Percentiles rank a stretch among this genome's conserved stretches.
Evolutionary conservation across 2,329 filamentous ascomycete species (phyloP).

Genomic region (Alternaria rosae): DNA sequence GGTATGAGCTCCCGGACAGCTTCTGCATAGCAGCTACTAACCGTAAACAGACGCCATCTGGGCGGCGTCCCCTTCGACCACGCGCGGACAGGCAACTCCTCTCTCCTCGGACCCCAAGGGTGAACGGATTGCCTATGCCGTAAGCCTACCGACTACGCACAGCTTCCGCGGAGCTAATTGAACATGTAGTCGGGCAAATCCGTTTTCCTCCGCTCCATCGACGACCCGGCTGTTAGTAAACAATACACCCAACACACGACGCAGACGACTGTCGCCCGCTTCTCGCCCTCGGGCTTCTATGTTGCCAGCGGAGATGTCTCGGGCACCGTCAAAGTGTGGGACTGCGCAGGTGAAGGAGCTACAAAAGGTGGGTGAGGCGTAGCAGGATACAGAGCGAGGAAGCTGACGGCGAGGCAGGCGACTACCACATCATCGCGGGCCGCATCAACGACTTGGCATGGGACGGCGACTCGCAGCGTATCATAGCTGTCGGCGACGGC

Average conservation of each 20-base stretch:
- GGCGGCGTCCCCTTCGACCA: slow-evolving; percentile 83
- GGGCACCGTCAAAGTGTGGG: slow-evolving; percentile 90
- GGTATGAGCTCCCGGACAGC: slow-evolving; percentile 16
- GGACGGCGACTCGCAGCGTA: slow-evolving; percentile 95
- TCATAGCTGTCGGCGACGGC: slow-evolving; percentile 95
- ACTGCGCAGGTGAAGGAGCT: slow-evolving; percentile 81
- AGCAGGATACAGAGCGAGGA: slow-evolving; percentile 14
- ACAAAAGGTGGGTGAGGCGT: slow-evolving; percentile 68
- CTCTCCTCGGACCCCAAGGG: slow-evolving; percentile 89
- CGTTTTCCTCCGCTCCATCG: slow-evolving; percentile 93
- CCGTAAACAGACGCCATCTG: slow-evolving; percentile 70
- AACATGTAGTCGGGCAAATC: slow-evolving; percentile 85
- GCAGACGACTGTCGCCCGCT: slow-evolving; percentile 88
- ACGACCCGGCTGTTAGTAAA: slow-evolving; percentile 81
- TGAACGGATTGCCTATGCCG: slow-evolving; percentile 90
- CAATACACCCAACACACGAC: slow-evolving; percentile 94
- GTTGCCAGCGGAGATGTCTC: slow-evolving; percentile 89
- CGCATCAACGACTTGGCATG: slow-evolving; percentile 96
- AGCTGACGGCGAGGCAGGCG: slow-evolving; percentile 61
- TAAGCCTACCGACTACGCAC: slow-evolving; percentile 51
- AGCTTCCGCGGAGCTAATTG: slow-evolving; percentile 10
- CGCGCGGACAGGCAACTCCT: slow-evolving; percentile 85
- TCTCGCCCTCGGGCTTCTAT: slow-evolving; percentile 93
- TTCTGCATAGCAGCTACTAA: slow-evolving; percentile 5
- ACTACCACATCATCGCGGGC: slow-evolving; percentile 93